Base-by-base conservation (phyloP, 1,284 basidiomycete species). In the Termitomyces sp. region DNA sequence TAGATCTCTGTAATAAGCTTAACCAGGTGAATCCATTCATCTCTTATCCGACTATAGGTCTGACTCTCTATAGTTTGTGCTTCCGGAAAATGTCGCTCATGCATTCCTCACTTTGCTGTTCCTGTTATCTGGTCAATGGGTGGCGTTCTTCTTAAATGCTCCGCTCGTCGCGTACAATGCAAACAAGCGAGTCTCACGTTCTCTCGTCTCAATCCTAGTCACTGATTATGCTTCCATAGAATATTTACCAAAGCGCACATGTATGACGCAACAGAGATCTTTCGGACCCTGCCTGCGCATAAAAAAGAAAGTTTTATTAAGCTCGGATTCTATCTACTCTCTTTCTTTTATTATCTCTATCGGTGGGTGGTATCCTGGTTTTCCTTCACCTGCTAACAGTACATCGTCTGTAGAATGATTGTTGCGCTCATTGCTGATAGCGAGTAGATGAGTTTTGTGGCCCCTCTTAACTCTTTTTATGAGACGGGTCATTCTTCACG, bases 251-350 rank as follows among this genome's bases (percentile, higher is more conserved):
- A 94, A 68, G 90, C 90, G 67, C 95, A 98, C 75, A 96, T 98
- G 91, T 96, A 98, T 69, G 96, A 99, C 71, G 96, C 96, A 52
- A 99, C 97, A 31, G 97, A 99, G 73, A 99, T 99, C 65, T 99
- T 99, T 82, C 83, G 97, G 62, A 96, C 96, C 59, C 75, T 99
- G 45, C 85, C 89, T 15, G 85, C 81, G 40, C 97, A 98, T 75
- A 99, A 99, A 78, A 98, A 95, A 70, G 95, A 97, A 75, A 88
- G 88, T 66, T 98, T 99, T 69, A 82, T 96, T 73, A 98, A 97
- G 77, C 88, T 98, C 57, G 94, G 92, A 19, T 95, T 96, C 73
- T 97, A 95, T 72, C 83, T 96, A 55, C 77, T 96, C 58, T 93
- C 88, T 47, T 96, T 96, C 82, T 96, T 96, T 82, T 97, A 95